Base-by-base conservation (phyloP, 1,284 basidiomycete genomes). In the Ganoderma leucocontextum region DNA sequence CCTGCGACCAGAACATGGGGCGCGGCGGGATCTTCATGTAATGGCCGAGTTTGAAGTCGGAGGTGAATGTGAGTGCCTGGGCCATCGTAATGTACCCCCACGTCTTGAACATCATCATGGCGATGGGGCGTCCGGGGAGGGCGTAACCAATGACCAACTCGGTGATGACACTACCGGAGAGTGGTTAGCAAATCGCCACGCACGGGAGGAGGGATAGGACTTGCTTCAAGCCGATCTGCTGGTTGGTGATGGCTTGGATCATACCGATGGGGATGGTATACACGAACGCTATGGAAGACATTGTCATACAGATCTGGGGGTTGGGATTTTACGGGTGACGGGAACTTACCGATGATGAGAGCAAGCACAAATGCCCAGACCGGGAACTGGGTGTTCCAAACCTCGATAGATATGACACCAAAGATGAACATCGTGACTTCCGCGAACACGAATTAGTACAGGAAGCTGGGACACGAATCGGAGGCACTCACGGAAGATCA, bases 221-320 rank as follows among this genome's bases (percentile, higher is more conserved):
- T 25, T 77, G 78, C 77, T 85, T 91, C 36, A 90, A 77, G 12
- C 86, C 86, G 49, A 90, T 82, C 78, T 90, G 86, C 72, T 90
- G 86, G 77, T 88, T 89, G 29, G 88, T 89, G 69, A 89, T 87
- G 44, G 88, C 87, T 76, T 87, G 86, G 67, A 89, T 89, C 85
- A 92, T 90, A 44, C 90, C 91, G 64, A 91, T 85, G 4, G 89
- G 89, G 60, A 91, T 84, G 57, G 86, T 82, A 75, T 90, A 92
- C 63, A 86, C 75, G 80, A 87, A 88, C 8, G 84, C 81, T 83
- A 4, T 53, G 29, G 9, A 29, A 42, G 15, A 1, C 25, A 53
- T 41, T 17, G 22, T 60, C n/a, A 42, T 12, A 5, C n/a, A 25
- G 15, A 19, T 22, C 5, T 19, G 13, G 38, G 4, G 12, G 13